phyloP scores from a whole-genome alignment of 2,329 filamentous ascomycete genomes.

The Dactylellina drechsleri region DNA sequence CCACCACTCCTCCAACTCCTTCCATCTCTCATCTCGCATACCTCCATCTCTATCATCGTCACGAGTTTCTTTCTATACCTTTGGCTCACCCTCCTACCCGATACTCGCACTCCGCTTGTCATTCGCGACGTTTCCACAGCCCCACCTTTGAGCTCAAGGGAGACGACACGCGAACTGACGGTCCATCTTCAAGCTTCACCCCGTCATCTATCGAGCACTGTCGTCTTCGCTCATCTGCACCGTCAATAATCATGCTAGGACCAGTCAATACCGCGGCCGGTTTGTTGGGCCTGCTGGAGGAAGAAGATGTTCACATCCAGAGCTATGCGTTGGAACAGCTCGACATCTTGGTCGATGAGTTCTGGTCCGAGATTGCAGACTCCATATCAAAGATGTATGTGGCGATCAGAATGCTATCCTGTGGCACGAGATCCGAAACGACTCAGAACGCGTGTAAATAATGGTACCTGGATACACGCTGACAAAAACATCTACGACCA shows the following conservation, averaged over 20 bases:
- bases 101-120: slow-evolving; percentile 6
- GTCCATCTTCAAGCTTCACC: slow-evolving; percentile 15
- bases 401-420: slow-evolving; percentile 12
- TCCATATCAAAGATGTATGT: slow-evolving; percentile 91
- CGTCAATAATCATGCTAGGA: slow-evolving; percentile 76
- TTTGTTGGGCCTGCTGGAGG: slow-evolving; percentile 91
- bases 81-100: slow-evolving; percentile 3
- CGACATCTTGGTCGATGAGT: slow-evolving; percentile 93
- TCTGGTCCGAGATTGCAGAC: slow-evolving; percentile 97
- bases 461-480: slow-evolving; percentile 24
- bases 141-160: slow-evolving; percentile 43
- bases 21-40: slow-evolving; percentile 26
- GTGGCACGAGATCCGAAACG: slow-evolving; percentile 5
- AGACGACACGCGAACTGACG: slow-evolving; percentile 51
- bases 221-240: slow-evolving; percentile 16
- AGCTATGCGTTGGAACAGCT: slow-evolving; percentile 93
- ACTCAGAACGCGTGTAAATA: slow-evolving; percentile 44
- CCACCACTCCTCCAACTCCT: slow-evolving; percentile 6
- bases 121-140: slow-evolving; percentile 29
- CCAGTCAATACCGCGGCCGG: slow-evolving; percentile 84
- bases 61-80: slow-evolving; percentile 20
- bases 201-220: slow-evolving; percentile 13
- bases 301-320: slow-evolving; percentile 93
- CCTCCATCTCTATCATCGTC: slow-evolving; percentile 35
- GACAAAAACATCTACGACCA: slow-evolving; percentile 11